phyloP scores from a whole-genome alignment of 2,329 filamentous ascomycete species.

The Colletotrichum nymphaeae region DNA sequence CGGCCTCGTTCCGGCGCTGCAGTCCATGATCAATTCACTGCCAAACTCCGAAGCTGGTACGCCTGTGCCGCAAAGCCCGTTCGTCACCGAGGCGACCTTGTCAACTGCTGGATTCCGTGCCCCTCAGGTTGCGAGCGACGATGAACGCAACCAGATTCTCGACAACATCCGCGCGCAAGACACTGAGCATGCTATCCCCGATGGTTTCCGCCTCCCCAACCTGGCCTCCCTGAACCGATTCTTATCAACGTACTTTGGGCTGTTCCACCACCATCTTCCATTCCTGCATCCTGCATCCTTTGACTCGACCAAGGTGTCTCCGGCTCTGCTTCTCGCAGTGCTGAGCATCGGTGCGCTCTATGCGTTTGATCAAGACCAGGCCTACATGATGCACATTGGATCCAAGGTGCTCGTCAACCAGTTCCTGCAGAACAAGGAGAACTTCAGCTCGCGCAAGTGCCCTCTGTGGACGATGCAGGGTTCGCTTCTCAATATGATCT shows the following conservation, averaged over 20 bases:
- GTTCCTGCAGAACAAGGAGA: conserved; percentile 97
- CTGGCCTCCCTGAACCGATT: conserved; percentile 88
- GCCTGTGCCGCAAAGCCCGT: conserved; percentile 80
- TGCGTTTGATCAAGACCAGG: conserved; percentile 96
- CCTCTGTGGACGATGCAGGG: conserved; percentile 99
- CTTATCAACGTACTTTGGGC: conserved; percentile 93
- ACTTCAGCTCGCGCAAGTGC: conserved; percentile 97
- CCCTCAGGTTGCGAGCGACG: conserved; percentile 85
- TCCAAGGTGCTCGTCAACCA: conserved; percentile 98
- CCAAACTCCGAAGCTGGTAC: conserved; percentile 77
- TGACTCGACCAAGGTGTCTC: conserved; percentile 80
- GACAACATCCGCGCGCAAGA: conserved; percentile 88
- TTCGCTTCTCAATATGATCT: conserved; percentile 97
- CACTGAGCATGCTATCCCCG: conserved; percentile 83
- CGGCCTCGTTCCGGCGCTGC: conserved; percentile 72
- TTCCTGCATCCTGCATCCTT: conserved; percentile 96
- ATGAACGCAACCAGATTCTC: conserved; percentile 85
- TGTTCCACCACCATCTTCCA: conserved; percentile 96
- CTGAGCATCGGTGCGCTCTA: conserved; percentile 96
- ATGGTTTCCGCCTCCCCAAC: conserved; percentile 86
- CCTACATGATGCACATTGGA: conserved; percentile 96
- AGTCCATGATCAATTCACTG: conserved; percentile 79
- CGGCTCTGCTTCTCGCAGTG: conserved; percentile 87
- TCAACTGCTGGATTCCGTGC: conserved; percentile 73
- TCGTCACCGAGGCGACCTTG: conserved; percentile 65